Base-by-base conservation (phyloP, 208 protist species). In the Crithidia brevicula region DNA sequence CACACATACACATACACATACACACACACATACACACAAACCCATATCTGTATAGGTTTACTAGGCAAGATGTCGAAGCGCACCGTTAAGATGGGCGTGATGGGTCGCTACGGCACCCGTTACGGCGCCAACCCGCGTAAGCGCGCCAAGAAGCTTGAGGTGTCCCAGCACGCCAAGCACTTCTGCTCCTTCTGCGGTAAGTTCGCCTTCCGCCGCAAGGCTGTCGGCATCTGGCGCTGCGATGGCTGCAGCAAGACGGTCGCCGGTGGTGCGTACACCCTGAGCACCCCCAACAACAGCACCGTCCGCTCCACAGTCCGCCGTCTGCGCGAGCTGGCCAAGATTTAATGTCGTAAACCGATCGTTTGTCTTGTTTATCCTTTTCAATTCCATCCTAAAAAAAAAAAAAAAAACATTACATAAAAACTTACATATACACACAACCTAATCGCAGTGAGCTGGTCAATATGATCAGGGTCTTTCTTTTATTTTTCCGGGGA, bases 51-150 rank as follows among this genome's bases (percentile, higher is more conserved):
- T 46, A 20, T 30, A 62, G 56, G 56, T 62, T 62, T 62, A 62
- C 56, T 50, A 50, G 56, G 56, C 56, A 62, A 47, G 56, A 61
- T 50, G 56, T 61, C 40, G 40, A 50, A 61, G 85, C 96, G 98
- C 67, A 99, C 98, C n/a, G 97, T 98, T 64, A 99, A 99, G 95
- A 99, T 99, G 89, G 98, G 98, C 79, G 95, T 99, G 76, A 98
- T 98, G 85, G 99, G 99, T 61, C 99, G 99, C 91, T 99, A 99
- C 84, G 98, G 98, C 75, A 98, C 97, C 78, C 95, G 99, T 79
- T 99, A 99, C 86, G 99, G 99, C 98, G 89, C 98, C 71, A 99
- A 98, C 74, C 94, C 99, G 28, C 89, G 98, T 86, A 99, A 99
- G 89, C 97, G 98, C 70, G 92, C 98, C 49, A 99, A 99, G 95